Evolutionary conservation across 129 eudicot genomes (phyloP), one percentile per base, ranked within the genome.

Genomic region (Silybum marianum): DNA sequence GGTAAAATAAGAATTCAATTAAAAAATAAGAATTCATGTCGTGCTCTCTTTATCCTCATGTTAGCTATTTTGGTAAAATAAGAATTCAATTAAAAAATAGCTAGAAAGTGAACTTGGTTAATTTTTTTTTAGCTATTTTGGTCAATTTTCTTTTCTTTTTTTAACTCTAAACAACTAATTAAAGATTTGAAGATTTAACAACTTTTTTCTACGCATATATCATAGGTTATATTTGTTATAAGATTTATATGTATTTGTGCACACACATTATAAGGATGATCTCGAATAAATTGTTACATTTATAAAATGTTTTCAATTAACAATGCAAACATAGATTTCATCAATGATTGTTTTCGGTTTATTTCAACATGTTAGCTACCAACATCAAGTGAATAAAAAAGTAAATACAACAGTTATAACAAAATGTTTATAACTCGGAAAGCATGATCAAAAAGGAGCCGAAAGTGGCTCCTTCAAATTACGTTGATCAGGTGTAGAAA

Each of bases 401-500:
- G 19, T 4, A 3, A 73, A 1, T n/a, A 18, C 1, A 42, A 60
- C 4, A 73, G 19, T 23, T 28, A 36, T 72, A 9, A 58, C 54
- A 34, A 10, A 18, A 24, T 22, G 7, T 39, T 36, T 19, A 4
- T 32, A 8, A 34, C 39, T 80, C 51, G 0, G 3, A 25, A 68
- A 25, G 46, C 21, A 18, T 36, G 39, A 32, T 68, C 74, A 90
- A 24, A 91, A 91, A 12, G 93, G 96, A 46, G 96, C 96, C 6
- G 96, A 87, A 71, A 87, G 81, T 13, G 96, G 91, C 82, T 91
- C 91, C 85, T 87, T 87, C 7, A 70, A 78, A 11, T 42, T 74
- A 34, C 72, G 19, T 42, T 85, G 83, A 82, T 89, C 93, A 6
- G 93, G 93, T 12, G 93, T 79, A 42, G 87, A 80, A n/a, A 34